phyloP scores from a whole-genome alignment of 2,329 filamentous ascomycete genomes.

The Nectriaceae sp. region DNA sequence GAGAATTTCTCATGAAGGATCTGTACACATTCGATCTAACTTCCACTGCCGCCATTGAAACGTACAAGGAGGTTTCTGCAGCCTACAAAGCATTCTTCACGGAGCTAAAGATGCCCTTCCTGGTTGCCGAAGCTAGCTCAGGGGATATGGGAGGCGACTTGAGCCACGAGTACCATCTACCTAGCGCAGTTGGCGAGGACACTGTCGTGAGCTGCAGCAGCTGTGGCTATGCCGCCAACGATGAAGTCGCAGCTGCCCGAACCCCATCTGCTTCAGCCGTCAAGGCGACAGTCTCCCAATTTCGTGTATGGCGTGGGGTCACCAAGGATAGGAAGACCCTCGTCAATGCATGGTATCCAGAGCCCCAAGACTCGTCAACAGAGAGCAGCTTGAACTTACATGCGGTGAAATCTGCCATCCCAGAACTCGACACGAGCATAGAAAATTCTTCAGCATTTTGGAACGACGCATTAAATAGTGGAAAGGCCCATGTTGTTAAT shows the following conservation, averaged over 20 bases:
- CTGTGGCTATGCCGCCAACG: conserved; percentile 81
- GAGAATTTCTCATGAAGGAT: conserved; percentile 98
- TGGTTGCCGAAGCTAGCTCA: conserved; percentile 87
- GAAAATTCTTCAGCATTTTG: conserved; percentile 59
- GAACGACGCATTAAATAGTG: conserved; percentile 38
- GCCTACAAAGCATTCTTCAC: conserved; percentile 79
- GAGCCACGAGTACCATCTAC: conserved; percentile 93
- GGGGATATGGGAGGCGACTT: conserved; percentile 94
- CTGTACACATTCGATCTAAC: conserved; percentile 90
- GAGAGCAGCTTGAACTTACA: conserved; percentile 47
- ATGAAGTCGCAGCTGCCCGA: conserved; percentile 70
- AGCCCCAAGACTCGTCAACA: conserved; percentile 23
- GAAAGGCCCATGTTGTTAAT: conserved; percentile 32
- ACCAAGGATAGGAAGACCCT: conserved; percentile 68
- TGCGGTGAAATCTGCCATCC: conserved; percentile 65
- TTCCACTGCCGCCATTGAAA: conserved; percentile 68
- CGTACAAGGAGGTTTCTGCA: conserved; percentile 72
- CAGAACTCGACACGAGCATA: conserved; percentile 72
- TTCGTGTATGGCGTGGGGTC: conserved; percentile 62
- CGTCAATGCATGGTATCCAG: conserved; percentile 69
- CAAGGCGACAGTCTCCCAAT: conserved; percentile 10
- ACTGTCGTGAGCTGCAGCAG: conserved; percentile 72
- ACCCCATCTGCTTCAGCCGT: not conserved
- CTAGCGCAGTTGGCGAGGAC: conserved; percentile 80
- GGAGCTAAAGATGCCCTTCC: conserved; percentile 79